Conservation (phyloP, 768 basidiomycete genomes). For the Tremella fuciformis region DNA sequence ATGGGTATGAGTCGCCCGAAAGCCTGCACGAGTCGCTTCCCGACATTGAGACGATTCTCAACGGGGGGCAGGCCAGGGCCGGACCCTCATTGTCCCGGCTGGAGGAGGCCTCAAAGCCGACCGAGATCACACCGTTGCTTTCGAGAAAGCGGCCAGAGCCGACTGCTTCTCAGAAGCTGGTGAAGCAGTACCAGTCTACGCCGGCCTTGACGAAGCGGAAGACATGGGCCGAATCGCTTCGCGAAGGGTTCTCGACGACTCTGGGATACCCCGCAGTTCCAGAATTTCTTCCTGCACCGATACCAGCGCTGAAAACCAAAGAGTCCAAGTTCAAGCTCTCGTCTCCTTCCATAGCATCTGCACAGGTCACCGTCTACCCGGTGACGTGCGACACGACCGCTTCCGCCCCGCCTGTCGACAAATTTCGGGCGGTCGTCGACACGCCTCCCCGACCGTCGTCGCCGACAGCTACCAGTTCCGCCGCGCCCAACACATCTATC, state of each 20-base stretch:
- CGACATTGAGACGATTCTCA: slow-evolving; percentile 8
- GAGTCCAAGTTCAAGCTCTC: slow-evolving; percentile 1
- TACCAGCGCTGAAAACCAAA: slow-evolving; percentile 11
- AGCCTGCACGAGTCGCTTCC: slow-evolving; percentile 15
- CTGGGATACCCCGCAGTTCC: neutral
- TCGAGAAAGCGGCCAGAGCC: no score
- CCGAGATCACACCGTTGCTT: neutral
- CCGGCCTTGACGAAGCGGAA: neutral
- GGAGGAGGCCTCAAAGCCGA: neutral
- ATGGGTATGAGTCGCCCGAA: slow-evolving; percentile 32
- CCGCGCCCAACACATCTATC: slow-evolving; percentile 10
- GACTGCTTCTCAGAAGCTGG: neutral
- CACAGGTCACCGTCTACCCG: slow-evolving; percentile 32
- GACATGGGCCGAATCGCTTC: slow-evolving; percentile 7
- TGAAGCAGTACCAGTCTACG: neutral
- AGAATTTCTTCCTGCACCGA: slow-evolving; percentile 9
- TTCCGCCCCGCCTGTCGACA: slow-evolving; percentile 33
- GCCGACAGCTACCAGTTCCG: slow-evolving; percentile 15
- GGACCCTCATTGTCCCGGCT: neutral
- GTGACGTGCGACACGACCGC: slow-evolving; percentile 46
- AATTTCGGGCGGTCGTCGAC: slow-evolving; percentile 43
- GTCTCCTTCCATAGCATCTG: slow-evolving; percentile 32
- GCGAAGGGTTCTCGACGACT: neutral
- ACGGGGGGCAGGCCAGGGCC: neutral
- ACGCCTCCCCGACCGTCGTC: slow-evolving; percentile 7